Evolutionary conservation across 169 alveolate genomes (phyloP).

Genomic region (Eimeria praecox): DNA sequence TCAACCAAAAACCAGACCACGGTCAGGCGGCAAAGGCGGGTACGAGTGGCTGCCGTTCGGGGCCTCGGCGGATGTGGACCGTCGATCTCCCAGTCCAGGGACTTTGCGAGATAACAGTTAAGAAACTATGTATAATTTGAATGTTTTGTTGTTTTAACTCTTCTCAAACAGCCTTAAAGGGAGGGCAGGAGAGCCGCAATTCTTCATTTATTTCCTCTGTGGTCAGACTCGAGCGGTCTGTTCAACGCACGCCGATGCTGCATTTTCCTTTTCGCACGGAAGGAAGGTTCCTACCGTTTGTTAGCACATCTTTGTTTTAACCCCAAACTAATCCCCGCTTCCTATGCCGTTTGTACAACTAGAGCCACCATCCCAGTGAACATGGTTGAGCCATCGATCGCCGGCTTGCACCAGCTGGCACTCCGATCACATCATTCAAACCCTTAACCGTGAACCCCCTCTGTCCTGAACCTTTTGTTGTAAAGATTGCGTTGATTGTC

Average conservation of each 20-base stretch:
- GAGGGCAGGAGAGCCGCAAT: background rate
- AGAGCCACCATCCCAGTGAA: background rate
- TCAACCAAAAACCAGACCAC: background rate
- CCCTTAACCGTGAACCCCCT: background rate
- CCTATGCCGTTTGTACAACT: background rate
- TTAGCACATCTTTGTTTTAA: background rate
- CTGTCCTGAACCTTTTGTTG: background rate
- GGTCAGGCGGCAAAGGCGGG: background rate
- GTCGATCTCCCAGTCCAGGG: background rate
- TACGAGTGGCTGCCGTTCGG: background rate
- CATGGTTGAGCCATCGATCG: background rate
- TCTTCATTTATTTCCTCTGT: background rate
- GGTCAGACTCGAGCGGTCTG: slow-evolving; percentile 18
- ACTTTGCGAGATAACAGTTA: background rate
- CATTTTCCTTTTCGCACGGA: background rate
- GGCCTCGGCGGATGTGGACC: background rate
- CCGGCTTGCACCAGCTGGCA: slow-evolving; percentile 21
- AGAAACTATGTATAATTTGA: background rate
- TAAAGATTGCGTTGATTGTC: background rate
- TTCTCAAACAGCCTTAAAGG: background rate
- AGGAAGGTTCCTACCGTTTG: background rate
- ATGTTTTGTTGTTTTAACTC: background rate
- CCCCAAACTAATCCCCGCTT: background rate
- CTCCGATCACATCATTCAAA: background rate
- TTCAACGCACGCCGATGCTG: background rate